Conservation (phyloP, 208 protist genomes). For the Leishmania lainsoni region DNA sequence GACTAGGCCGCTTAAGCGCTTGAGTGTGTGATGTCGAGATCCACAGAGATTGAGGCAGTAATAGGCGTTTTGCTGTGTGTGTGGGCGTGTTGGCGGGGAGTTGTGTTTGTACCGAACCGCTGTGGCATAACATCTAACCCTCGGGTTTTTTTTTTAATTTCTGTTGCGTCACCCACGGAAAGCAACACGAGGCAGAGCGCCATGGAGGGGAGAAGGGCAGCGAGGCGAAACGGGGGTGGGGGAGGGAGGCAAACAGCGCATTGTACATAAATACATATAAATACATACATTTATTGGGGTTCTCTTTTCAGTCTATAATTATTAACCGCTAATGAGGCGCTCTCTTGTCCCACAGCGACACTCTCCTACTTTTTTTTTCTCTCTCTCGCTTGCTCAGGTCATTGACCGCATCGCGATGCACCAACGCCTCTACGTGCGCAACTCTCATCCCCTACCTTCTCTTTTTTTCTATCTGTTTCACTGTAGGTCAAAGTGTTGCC, state of each 20-base stretch:
- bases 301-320: neutral
- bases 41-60: neutral
- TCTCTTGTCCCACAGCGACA: neutral
- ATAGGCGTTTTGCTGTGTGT: neutral
- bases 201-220: neutral
- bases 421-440: neutral
- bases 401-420: neutral
- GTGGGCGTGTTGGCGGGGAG: neutral
- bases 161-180: too few relatives aligned
- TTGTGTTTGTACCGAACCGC: neutral
- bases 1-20: constrained; percentile 30
- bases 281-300: neutral
- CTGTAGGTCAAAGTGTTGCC: neutral
- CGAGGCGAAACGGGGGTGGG: neutral
- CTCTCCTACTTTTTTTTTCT: neutral
- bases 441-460: neutral
- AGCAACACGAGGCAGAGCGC: neutral
- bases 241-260: neutral
- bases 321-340: constrained; percentile 2
- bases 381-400: neutral
- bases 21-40: neutral
- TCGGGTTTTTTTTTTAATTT: too few relatives aligned
- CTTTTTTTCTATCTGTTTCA: neutral
- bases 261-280: neutral
- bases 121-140: neutral